phyloP scores from a whole-genome alignment of 805 yeast species.

The Yueomyces sp. region DNA sequence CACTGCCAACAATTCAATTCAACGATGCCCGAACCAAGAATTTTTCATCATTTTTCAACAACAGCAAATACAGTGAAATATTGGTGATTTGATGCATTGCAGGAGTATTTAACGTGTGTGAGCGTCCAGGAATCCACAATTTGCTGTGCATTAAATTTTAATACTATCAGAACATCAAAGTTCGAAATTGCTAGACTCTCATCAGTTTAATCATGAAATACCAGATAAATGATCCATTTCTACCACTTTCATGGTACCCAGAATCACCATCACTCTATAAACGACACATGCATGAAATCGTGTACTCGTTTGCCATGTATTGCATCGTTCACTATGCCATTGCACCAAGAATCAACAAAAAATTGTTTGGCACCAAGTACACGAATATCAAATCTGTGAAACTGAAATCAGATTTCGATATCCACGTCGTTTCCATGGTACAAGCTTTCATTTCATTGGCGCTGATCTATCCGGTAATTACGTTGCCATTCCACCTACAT shows the following conservation, averaged over 20 bases:
- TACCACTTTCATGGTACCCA: conserved; percentile 17
- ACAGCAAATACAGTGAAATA: no score
- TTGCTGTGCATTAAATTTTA: no score
- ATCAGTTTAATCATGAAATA: background rate
- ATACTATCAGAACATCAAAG: no score
- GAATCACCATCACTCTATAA: conserved; percentile 30
- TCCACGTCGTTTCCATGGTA: conserved; percentile 79
- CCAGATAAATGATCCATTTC: conserved; percentile 13
- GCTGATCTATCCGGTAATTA: conserved; percentile 49
- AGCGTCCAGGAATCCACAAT: no score
- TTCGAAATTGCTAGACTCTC: no score
- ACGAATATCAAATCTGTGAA: conserved; percentile 29
- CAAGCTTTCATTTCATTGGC: conserved; percentile 59
- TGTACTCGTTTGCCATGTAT: conserved; percentile 48
- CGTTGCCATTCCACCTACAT: conserved; percentile 34
- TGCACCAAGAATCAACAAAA: conserved; percentile 38
- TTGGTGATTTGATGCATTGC: no score
- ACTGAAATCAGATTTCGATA: conserved; percentile 64
- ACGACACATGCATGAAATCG: conserved; percentile 68
- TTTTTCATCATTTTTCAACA: no score
- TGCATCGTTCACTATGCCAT: conserved; percentile 32
- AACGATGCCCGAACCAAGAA: no score
- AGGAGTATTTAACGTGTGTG: no score
- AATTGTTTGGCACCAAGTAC: conserved; percentile 42
- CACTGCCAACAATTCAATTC: no score